Conservation (phyloP, 805 yeast species). For the Sungouiella blattae region DNA sequence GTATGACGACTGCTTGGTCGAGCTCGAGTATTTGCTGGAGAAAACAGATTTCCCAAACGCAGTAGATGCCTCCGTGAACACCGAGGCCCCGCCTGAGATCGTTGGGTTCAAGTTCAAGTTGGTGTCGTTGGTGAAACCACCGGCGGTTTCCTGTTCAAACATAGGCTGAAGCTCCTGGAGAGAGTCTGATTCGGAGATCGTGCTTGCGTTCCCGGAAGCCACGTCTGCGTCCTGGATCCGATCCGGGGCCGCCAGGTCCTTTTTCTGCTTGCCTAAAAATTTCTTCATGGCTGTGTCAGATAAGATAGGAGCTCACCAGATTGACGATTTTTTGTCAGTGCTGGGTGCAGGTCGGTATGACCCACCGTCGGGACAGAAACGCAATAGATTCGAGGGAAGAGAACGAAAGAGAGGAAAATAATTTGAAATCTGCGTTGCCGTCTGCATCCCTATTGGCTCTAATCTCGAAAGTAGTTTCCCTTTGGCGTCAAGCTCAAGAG, state of each 20-base stretch:
- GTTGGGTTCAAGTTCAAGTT: slow-evolving; percentile 35
- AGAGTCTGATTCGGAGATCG: slow-evolving; percentile 22
- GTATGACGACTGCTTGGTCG: slow-evolving; percentile 39
- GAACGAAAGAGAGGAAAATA: too few relatives aligned
- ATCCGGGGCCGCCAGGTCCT: slow-evolving; percentile 2
- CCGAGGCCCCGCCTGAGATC: slow-evolving; percentile 19
- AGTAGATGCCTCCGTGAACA: slow-evolving; percentile 25
- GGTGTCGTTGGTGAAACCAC: slow-evolving; percentile 27
- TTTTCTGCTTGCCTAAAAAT: slow-evolving; percentile 11
- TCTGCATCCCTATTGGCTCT: too few relatives aligned
- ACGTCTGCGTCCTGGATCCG: background rate
- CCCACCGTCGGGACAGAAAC: too few relatives aligned
- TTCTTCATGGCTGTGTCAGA: slow-evolving; percentile 15
- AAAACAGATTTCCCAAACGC: slow-evolving; percentile 30
- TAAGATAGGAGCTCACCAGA: background rate
- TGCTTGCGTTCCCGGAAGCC: slow-evolving; percentile 4
- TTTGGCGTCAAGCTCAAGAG: too few relatives aligned
- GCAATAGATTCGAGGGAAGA: too few relatives aligned
- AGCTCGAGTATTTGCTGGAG: slow-evolving; percentile 32
- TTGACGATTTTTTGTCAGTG: background rate
- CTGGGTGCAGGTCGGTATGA: too few relatives aligned
- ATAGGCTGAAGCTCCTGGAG: slow-evolving; percentile 29
- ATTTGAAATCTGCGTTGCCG: too few relatives aligned
- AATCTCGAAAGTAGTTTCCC: too few relatives aligned
- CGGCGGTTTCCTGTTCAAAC: slow-evolving; percentile 18